Conservation (phyloP, 208 protist genomes). For the Zelonia costaricensis region DNA sequence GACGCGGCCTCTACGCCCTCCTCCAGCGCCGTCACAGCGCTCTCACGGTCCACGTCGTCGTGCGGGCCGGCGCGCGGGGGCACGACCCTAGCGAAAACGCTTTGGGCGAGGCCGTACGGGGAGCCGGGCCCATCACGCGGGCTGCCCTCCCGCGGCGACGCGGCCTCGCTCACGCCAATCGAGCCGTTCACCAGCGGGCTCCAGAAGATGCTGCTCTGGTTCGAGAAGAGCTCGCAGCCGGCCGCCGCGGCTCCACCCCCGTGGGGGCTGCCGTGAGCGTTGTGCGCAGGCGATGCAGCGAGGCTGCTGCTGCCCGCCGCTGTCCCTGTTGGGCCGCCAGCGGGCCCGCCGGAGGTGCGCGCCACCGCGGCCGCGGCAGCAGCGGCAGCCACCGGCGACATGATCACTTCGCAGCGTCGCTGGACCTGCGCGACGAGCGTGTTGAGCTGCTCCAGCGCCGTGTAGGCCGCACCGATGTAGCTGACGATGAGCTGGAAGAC, state of each 20-base stretch:
- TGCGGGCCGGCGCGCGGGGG: neutral
- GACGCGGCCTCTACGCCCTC: slow-evolving; percentile 11
- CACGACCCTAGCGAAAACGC: neutral
- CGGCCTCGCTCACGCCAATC: neutral
- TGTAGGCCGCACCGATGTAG: slow-evolving; percentile 52
- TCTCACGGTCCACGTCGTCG: slow-evolving; percentile 13
- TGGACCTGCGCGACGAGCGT: slow-evolving; percentile 32
- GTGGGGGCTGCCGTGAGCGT: neutral
- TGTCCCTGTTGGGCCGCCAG: neutral
- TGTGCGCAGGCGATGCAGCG: neutral
- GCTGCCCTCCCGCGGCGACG: neutral
- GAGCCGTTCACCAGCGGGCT: slow-evolving; percentile 8
- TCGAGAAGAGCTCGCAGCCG: slow-evolving; percentile 4
- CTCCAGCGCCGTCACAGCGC: neutral
- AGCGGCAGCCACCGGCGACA: slow-evolving; percentile 26
- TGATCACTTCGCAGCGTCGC: slow-evolving; percentile 30
- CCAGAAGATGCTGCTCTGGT: slow-evolving; percentile 25
- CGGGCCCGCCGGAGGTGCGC: neutral
- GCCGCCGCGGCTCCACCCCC: neutral
- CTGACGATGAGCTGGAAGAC: slow-evolving; percentile 54
- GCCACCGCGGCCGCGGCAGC: slow-evolving; percentile 13
- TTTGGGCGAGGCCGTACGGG: neutral
- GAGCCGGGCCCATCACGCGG: neutral
- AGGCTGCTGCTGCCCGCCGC: neutral
- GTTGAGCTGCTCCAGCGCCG: slow-evolving; percentile 53